Evolutionary conservation across 495 filamentous ascomycete genomes (phyloP), one percentile per base, ranked within the genome.

Genomic region (Melanomma pulvis-pyrius): DNA sequence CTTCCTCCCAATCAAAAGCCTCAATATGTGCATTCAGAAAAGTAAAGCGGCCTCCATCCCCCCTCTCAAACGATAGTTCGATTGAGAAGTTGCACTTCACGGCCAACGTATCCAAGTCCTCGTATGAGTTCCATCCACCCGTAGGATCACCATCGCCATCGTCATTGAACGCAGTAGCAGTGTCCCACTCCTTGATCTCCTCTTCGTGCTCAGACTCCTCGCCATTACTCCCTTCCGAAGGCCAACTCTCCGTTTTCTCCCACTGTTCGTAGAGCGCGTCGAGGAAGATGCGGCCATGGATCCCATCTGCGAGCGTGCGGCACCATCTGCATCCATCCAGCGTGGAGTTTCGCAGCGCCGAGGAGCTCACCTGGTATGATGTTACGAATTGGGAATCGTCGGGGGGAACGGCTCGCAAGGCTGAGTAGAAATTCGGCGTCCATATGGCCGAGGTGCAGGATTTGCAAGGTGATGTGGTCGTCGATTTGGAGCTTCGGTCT

Each of bases 11-110:
- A n/a, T 48, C 44, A 24, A 24, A 6, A 6, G 22, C 5, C 22
- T 48, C 22, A 15, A 48, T 48, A n/a, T 48, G 44, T 24, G 44
- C 44, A 48, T 48, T 48, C 5, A 48, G 44, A 48, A 48, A 48
- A n/a, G 44, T 48, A 24, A 48, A 48, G 17, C 4, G 44, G 17
- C 44, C 44, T 6, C 17, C 44, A n/a, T 48, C 22, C 6, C 22
- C 44, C 44, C 44, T 5, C 17, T 48, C 22, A 48, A 48, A 48
- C 4, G 44, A 48, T 15, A 48, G 17, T 5, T 4, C 6, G 22
- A 48, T n/a, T 6, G 44, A n/a, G 44, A 48, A 24, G 4, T 48
- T 48, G 44, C 17, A n/a, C 6, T 5, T 4, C 6, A 48, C 5
- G 22, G 44, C 22, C 17, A 48, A 24, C 17, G 22, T 48, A n/a